A percentile compares a stretch with the other conserved stretches of the same genome.
These are phyloP conservation scores for Botrytis aclada DNA, from an alignment of 2,329 filamentous ascomycete species.

Conservation along the genomic window DNA sequence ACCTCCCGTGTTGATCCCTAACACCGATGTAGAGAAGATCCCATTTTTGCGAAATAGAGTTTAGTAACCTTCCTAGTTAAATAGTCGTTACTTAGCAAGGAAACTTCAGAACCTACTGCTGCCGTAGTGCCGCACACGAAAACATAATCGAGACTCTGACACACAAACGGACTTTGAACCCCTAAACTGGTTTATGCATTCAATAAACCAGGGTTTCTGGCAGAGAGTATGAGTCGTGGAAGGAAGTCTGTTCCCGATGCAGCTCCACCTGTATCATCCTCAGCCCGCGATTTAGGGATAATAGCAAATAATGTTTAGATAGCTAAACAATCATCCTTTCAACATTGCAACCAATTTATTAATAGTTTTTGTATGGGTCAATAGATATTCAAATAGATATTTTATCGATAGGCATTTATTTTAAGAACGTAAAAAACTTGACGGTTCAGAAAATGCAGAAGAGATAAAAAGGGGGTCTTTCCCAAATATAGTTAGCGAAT, in stretches of 20 bases:
- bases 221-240: too few relatives aligned
- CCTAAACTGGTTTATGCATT: too few relatives aligned
- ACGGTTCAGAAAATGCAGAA: too few relatives aligned
- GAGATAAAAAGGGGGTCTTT: too few relatives aligned
- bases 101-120: neutral
- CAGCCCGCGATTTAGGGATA: neutral
- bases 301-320: neutral
- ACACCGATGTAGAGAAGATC: neutral
- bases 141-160: neutral
- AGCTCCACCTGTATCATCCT: neutral
- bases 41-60: too few relatives aligned
- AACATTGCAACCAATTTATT: neutral
- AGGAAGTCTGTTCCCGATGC: too few relatives aligned
- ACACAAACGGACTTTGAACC: neutral
- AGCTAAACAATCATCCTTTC: neutral
- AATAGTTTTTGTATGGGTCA: neutral
- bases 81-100: neutral
- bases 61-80: neutral
- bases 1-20: too few relatives aligned
- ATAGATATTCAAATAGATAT: neutral
- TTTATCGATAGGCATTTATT: neutral
- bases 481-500: too few relatives aligned
- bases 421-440: neutral
- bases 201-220: too few relatives aligned
- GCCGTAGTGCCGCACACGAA: neutral